Evolutionary conservation across 257 asterid genomes (phyloP), one percentile per base, ranked within the genome.

Genomic region (Catharanthus roseus): DNA sequence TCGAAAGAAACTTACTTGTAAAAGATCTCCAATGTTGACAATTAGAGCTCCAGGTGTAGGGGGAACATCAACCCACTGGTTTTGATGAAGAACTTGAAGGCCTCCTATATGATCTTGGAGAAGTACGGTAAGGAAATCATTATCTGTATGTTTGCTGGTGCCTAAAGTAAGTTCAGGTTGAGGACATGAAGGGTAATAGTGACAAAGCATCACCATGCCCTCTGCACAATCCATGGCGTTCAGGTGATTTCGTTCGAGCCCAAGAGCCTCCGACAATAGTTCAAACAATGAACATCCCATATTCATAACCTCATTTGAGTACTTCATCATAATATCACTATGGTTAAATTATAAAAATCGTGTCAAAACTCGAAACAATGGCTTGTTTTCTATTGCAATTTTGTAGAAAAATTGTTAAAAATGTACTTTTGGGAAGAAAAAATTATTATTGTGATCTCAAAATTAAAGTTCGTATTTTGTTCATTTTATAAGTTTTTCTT

Each of bases 51-150:
- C 77, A 9, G 65, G 60, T 10, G 41, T 21, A 26, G 66, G 67
- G 15, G 64, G 58, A 3, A 74, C 57, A 65, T 74, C 72, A 56
- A 74, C 68, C 72, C 77, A 74, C 11, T 66, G 68, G 54, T 55
- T 57, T 10, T 66, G 68, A 34, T 74, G 77, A 54, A 74, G 77
- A 44, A 74, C 68, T 66, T 74, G 77, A 26, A 74, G 77, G 36
- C 77, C 72, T 10, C 61, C 77, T 8, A 39, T 65, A 19, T 73
- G 38, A 21, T 74, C 72, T 42, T 74, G 77, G 10, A 74, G 50
- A n/a, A 74, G 66, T 21, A 74, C 28, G 7, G 77, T 74, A 29
- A 74, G 66, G 44, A 74, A 74, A 24, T 44, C 65, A n/a, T 29
- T 54, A 29, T 66, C 77, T 21, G 67, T 29, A 56, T 74, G 77